Evolutionary conservation across 768 basidiomycete species (phyloP).

Genomic region (Podaxis carcinomalis): DNA sequence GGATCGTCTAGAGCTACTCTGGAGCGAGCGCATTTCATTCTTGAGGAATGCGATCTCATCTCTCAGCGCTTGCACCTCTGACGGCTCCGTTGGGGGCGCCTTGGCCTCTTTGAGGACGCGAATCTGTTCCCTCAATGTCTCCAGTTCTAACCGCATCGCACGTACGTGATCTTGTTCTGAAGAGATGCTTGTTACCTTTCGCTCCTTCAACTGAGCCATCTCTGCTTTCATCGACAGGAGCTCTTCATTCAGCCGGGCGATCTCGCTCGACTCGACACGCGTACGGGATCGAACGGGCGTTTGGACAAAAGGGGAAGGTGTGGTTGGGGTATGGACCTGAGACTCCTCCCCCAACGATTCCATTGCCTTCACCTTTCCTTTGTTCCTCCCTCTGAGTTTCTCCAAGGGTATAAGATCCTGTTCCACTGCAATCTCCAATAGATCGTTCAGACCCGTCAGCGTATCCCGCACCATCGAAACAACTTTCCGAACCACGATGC

Average conservation of each 20-base stretch:
- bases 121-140: slow-evolving; percentile 6
- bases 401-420: slow-evolving; percentile 7
- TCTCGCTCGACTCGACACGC: slow-evolving; percentile 1
- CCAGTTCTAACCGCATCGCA: slow-evolving; percentile 4
- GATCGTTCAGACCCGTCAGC: slow-evolving; percentile 4
- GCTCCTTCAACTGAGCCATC: slow-evolving; percentile 5
- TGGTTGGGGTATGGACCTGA: not conserved
- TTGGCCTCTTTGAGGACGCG: slow-evolving; percentile 4
- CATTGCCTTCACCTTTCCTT: not conserved
- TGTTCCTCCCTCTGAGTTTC: not conserved
- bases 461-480: slow-evolving; percentile 11
- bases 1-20: not conserved
- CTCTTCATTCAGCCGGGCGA: slow-evolving; percentile 1
- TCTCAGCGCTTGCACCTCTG: slow-evolving; percentile 5
- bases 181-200: not conserved
- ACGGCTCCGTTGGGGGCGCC: not conserved
- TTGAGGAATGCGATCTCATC: slow-evolving; percentile 5
- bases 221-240: slow-evolving; percentile 6
- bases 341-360: slow-evolving; percentile 1
- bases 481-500: slow-evolving; percentile 4
- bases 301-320: not conserved
- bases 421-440: slow-evolving; percentile 9
- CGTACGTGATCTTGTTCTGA: not conserved
- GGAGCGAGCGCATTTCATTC: slow-evolving; percentile 6
- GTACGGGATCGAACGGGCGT: not conserved